Evolutionary conservation across 768 basidiomycete species (phyloP).

Genomic region (Trametes sanguinea): DNA sequence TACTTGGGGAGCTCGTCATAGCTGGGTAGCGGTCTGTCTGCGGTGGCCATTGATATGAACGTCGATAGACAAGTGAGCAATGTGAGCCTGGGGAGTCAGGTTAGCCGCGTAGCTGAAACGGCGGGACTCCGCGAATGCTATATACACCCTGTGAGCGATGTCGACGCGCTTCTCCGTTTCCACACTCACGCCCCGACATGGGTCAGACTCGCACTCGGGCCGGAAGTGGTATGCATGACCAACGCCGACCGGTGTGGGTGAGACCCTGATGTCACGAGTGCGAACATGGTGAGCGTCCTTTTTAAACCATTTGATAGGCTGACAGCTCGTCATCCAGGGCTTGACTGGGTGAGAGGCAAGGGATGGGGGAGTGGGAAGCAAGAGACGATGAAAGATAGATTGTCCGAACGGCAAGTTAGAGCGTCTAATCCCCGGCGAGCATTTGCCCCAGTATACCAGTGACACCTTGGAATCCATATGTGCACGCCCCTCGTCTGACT

Average conservation of each 20-base stretch:
- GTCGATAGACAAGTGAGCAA: neutral
- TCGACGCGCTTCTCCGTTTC: neutral
- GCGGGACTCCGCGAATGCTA: neutral
- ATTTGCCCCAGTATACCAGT: too few species aligned
- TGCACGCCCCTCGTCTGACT: too few species aligned
- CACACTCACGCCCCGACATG: neutral
- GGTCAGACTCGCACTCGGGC: neutral
- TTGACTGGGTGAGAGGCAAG: too few species aligned
- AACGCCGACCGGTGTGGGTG: neutral
- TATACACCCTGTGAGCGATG: neutral
- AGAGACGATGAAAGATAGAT: too few species aligned
- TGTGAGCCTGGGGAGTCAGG: neutral
- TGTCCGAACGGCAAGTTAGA: too few species aligned
- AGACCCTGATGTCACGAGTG: too few species aligned
- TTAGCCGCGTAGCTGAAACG: neutral
- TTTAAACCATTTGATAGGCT: too few species aligned
- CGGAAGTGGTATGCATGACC: neutral
- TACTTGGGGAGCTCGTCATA: slow-evolving; percentile 53
- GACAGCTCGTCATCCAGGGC: too few species aligned
- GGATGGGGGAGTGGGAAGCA: too few species aligned
- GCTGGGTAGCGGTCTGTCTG: slow-evolving; percentile 34
- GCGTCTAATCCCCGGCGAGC: too few species aligned
- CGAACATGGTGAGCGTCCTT: too few species aligned
- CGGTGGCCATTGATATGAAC: slow-evolving; percentile 4
- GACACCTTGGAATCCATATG: too few species aligned